A percentile compares a stretch with the other conserved stretches of the same genome.
Conservation (phyloP, 129 eudicot species). For the Escallonia herrerae region DNA sequence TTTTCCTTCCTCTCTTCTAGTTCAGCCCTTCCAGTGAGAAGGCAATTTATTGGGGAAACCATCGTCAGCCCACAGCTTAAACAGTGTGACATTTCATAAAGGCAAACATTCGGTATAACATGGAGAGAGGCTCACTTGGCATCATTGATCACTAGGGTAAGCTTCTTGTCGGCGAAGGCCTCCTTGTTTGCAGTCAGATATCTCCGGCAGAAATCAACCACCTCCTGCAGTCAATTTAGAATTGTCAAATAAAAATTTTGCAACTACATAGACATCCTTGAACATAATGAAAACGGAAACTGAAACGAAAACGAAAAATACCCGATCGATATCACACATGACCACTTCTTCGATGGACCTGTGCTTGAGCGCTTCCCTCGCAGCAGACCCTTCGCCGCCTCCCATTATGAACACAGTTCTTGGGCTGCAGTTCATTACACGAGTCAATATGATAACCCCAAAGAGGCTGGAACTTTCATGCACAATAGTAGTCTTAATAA, state of each 20-base stretch:
- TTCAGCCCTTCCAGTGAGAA: conserved; percentile 41
- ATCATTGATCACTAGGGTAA: conserved; percentile 52
- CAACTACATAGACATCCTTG: too few relatives aligned
- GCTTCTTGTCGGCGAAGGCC: conserved; percentile 44
- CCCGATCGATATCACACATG: conserved; percentile 98
- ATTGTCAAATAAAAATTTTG: too few relatives aligned
- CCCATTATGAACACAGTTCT: conserved; percentile 88
- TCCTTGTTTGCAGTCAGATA: conserved; percentile 45
- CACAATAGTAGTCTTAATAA: too few relatives aligned
- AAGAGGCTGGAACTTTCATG: too few relatives aligned
- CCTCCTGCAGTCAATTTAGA: conserved; percentile 32
- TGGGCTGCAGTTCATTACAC: conserved; percentile 46
- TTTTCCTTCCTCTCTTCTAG: conserved; percentile 67
- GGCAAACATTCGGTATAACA: too few relatives aligned
- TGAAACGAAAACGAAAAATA: conserved; percentile 3
- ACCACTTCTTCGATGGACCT: conserved; percentile 69
- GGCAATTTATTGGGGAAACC: too few relatives aligned
- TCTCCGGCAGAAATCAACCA: conserved; percentile 55
- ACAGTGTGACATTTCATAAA: too few relatives aligned
- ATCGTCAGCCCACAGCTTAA: too few relatives aligned
- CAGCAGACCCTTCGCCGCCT: conserved; percentile 98
- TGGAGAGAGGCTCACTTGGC: conserved; percentile 33
- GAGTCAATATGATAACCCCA: too few relatives aligned
- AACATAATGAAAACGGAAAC: too few relatives aligned
- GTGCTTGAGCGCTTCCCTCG: conserved; percentile 88